Percentiles rank a stretch among this genome's conserved stretches.
These are phyloP conservation scores for Capronia epimyces DNA, from an alignment of 2,329 filamentous ascomycete genomes.

Conservation along the genomic window DNA sequence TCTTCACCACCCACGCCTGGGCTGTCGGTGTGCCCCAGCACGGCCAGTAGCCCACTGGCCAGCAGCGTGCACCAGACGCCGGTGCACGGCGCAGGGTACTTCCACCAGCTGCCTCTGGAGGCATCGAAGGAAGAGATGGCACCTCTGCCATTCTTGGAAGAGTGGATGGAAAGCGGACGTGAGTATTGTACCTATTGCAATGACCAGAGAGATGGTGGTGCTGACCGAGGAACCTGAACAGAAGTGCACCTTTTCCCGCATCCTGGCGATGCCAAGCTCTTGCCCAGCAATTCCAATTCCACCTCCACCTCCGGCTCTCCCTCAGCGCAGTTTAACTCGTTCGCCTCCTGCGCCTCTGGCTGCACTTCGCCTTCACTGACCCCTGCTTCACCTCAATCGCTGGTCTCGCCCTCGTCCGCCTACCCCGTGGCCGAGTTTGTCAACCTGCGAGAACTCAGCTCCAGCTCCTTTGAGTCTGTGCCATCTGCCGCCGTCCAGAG, in stretches of 20 bases:
- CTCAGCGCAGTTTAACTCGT: background rate
- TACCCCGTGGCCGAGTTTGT: conserved; percentile 72
- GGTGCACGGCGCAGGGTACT: conserved; percentile 26
- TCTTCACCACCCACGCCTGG: conserved; percentile 83
- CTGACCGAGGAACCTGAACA: conserved; percentile 15
- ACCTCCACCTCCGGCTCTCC: conserved; percentile 4
- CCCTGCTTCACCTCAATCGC: conserved; percentile 27
- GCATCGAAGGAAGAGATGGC: conserved; percentile 27
- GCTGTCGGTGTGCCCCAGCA: conserved; percentile 77
- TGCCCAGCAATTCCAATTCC: conserved; percentile 20
- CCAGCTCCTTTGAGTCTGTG: conserved; percentile 48
- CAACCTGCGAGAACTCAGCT: conserved; percentile 83
- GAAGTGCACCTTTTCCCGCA: conserved; percentile 30
- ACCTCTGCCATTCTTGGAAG: conserved; percentile 21
- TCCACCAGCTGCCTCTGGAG: conserved; percentile 27
- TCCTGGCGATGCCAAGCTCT: conserved; percentile 29
- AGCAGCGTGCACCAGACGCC: conserved; percentile 49
- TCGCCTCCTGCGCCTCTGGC: conserved; percentile 12
- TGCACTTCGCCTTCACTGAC: conserved; percentile 26
- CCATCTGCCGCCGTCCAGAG: conserved; percentile 38
- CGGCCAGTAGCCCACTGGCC: conserved; percentile 74
- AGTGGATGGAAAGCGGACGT: conserved; percentile 27
- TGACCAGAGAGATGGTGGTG: background rate
- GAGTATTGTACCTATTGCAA: conserved; percentile 15
- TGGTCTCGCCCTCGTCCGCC: conserved; percentile 48